Base-by-base conservation (phyloP, 352 stramenopile species). In the Aphanomyces cochlioides region DNA sequence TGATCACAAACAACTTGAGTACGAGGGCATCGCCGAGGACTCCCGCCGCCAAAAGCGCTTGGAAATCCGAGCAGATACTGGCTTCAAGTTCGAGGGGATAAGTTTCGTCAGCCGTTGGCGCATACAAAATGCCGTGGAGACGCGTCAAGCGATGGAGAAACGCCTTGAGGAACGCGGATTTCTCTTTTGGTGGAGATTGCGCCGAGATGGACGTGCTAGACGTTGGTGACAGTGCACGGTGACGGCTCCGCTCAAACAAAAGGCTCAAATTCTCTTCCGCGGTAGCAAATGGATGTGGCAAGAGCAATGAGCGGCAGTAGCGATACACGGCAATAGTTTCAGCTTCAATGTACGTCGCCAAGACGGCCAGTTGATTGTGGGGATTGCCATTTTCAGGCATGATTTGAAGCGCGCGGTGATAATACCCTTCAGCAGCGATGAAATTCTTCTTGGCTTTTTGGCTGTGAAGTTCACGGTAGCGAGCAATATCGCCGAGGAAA, bases 241-340 rank as follows among this genome's bases (percentile, higher is more conserved):
- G 88, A n/a, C 84, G 83, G 64, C 84, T 93, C 19, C 88, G 89
- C 58, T 96, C 88, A 75, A 96, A 97, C 6, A 97, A 77, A 71
- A 96, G 61, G 59, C 81, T 87, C 5, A 97, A 75, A 69, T 97
- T 97, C 58, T 96, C 89, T 60, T 93, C 84, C 0, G 89, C 89
- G 0, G 89, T 96, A 21, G 82, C 78, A 69, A 97, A 97, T 17
- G 90, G 90, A 74, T 90, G 81, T 15, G 80, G 74, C 47, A 91
- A 90, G 47, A 96, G 70, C 47, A 96, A 72, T 73, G 84, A 94
- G 66, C 89, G 84, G 69, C 87, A 96, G 76, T 97, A 97, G 21
- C 88, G 83, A 63, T 96, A 97, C 34, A 97, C 88, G 0, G 90
- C 89, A 34, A 96, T 89, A 4, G 87, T 95, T 78, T 97, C 90